phyloP scores from a whole-genome alignment of 495 filamentous ascomycete genomes.

The Lophiotrema nucula region DNA sequence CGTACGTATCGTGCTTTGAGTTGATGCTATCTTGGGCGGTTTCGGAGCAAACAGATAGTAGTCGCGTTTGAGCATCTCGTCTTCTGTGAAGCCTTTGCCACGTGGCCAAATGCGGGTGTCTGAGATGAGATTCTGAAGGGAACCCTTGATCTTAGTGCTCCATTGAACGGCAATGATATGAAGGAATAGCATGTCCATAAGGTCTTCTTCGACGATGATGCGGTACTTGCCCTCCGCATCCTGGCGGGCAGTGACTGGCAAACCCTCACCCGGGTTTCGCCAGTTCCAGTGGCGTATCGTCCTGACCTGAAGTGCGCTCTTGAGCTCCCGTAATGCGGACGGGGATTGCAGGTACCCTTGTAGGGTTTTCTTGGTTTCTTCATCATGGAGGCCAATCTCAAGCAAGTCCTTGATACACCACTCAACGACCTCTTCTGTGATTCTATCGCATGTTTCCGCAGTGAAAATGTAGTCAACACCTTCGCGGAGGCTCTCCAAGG shows the following conservation, averaged over 20 bases:
- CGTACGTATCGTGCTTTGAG: constrained; percentile 1
- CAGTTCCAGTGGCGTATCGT: constrained; percentile 27
- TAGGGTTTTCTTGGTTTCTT: constrained; percentile 17
- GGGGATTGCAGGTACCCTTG: constrained; percentile 24
- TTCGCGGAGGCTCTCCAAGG: constrained; percentile 7
- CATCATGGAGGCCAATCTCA: constrained; percentile 1
- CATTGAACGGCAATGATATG: constrained; percentile 14
- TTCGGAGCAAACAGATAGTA: constrained; percentile 14
- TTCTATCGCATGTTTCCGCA: constrained; percentile 1
- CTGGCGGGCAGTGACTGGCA: constrained; percentile 17
- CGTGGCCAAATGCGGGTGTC: constrained; percentile 9
- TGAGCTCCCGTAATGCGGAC: constrained; percentile 15
- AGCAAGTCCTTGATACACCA: constrained; percentile 28
- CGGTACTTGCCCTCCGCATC: constrained; percentile 19
- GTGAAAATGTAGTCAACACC: too few species aligned
- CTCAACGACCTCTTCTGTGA: constrained; percentile 10
- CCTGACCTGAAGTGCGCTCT: constrained; percentile 12
- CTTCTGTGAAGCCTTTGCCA: background rate
- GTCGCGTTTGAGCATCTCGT: constrained; percentile 17
- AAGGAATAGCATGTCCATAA: constrained; percentile 26
- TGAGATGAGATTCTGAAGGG: background rate
- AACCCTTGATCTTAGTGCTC: constrained; percentile 7
- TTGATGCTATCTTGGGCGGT: background rate
- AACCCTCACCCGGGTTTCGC: constrained; percentile 19
- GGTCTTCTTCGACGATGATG: constrained; percentile 21